phyloP scores from a whole-genome alignment of 805 yeast species.

The Cyberlindnera japonica region DNA sequence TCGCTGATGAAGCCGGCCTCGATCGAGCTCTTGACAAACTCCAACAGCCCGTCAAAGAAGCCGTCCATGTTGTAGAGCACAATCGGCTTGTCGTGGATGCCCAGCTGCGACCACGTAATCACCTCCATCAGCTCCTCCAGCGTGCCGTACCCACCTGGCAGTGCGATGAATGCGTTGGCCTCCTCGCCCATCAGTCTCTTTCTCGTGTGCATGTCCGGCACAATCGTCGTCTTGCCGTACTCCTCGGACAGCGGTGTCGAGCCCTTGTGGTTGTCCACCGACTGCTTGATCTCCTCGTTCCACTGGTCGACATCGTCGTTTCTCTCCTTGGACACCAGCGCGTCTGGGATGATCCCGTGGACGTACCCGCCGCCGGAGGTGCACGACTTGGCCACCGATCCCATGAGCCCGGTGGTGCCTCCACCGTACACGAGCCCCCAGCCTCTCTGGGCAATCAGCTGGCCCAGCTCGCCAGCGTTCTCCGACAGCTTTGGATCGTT shows the following conservation, averaged over 20 bases:
- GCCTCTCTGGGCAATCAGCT: conserved; percentile 47
- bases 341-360: conserved; percentile 84
- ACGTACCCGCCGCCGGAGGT: conserved; percentile 55
- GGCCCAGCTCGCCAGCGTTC: conserved; percentile 59
- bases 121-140: conserved; percentile 87
- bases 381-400: conserved; percentile 61
- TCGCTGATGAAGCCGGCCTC: conserved; percentile 63
- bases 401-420: conserved; percentile 84
- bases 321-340: conserved; percentile 71
- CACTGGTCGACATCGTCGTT: conserved; percentile 38
- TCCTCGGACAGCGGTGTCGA: conserved; percentile 50
- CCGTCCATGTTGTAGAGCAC: conserved; percentile 77
- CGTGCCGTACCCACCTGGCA: conserved; percentile 93
- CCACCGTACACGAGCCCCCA: conserved; percentile 90
- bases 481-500: conserved; percentile 44
- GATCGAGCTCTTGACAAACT: conserved; percentile 58
- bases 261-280: conserved; percentile 63
- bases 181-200: conserved; percentile 83
- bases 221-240: conserved; percentile 78
- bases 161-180: conserved; percentile 81
- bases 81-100: conserved; percentile 80
- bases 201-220: conserved; percentile 85
- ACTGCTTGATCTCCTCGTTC: conserved; percentile 45
- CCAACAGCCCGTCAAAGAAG: conserved; percentile 66
- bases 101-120: conserved; percentile 87